These are phyloP conservation scores for Rhododendron griersonianum DNA, from an alignment of 148 eudicot species.

Conservation along the genomic window DNA sequence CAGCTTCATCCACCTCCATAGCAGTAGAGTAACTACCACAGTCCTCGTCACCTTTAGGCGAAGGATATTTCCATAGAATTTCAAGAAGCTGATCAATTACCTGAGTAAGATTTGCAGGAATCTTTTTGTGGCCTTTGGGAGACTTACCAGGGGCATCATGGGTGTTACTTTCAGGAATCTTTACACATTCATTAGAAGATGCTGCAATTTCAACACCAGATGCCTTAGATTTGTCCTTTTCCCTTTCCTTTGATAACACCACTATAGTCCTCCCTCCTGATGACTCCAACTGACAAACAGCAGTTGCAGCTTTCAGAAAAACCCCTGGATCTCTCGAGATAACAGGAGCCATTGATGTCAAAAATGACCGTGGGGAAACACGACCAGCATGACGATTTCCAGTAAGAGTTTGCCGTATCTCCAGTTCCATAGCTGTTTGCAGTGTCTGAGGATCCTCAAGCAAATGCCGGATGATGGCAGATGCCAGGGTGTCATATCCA, in stretches of 20 bases:
- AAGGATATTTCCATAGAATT: constrained; percentile 66
- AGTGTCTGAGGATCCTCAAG: constrained; percentile 95
- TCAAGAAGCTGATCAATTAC: constrained; percentile 92
- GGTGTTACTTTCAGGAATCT: constrained; percentile 52
- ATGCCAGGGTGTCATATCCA: constrained; percentile 90
- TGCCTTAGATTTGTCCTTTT: constrained; percentile 64
- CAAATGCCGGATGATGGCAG: constrained; percentile 89
- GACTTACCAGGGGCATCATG: constrained; percentile 68
- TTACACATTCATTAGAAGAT: constrained; percentile 47
- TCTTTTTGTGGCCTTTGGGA: constrained; percentile 74
- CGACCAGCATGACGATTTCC: constrained; percentile 84
- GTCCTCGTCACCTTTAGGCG: constrained; percentile 40
- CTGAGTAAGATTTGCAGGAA: constrained; percentile 78
- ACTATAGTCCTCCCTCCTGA: constrained; percentile 78
- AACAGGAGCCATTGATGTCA: constrained; percentile 94
- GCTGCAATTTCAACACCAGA: constrained; percentile 58
- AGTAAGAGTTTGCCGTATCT: constrained; percentile 77
- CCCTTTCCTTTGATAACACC: constrained; percentile 77
- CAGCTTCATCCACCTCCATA: constrained; percentile 82
- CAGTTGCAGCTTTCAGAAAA: constrained; percentile 77
- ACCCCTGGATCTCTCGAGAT: constrained; percentile 82
- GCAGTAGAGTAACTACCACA: constrained; percentile 31
- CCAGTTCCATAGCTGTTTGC: constrained; percentile 97
- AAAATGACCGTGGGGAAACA: constrained; percentile 61
- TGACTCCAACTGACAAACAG: constrained; percentile 85